phyloP scores from a whole-genome alignment of 805 yeast genomes.

The Hagleromyces aurorensis region DNA sequence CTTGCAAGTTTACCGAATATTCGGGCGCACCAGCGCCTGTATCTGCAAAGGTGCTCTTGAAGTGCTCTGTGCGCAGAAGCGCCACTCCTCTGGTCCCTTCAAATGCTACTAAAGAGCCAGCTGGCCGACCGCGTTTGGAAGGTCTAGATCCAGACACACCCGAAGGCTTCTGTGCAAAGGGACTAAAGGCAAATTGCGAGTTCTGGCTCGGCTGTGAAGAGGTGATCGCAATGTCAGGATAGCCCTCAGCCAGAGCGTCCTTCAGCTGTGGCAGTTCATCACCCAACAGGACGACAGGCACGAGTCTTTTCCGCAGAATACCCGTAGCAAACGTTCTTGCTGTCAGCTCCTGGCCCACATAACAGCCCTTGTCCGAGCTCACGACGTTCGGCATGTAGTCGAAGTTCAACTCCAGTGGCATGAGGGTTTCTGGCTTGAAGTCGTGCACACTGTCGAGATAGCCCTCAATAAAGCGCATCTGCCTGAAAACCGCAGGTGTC shows the following conservation, averaged over 20 bases:
- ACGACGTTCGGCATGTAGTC: conserved; percentile 68
- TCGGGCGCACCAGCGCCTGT: conserved; percentile 22
- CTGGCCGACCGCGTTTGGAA: conserved; percentile 36
- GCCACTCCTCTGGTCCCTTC: conserved; percentile 62
- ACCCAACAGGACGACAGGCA: conserved; percentile 46
- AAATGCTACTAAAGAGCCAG: conserved; percentile 54
- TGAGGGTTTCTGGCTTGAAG: conserved; percentile 39
- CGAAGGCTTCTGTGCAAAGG: conserved; percentile 31
- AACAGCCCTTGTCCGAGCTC: conserved; percentile 88
- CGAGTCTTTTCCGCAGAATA: conserved; percentile 69
- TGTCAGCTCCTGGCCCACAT: conserved; percentile 92
- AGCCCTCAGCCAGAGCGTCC: conserved; percentile 5
- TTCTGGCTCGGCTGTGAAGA: neutral
- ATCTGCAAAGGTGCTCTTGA: conserved; percentile 17
- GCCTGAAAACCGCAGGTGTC: conserved; percentile 29
- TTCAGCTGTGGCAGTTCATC: conserved; percentile 1
- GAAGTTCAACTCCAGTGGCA: conserved; percentile 80
- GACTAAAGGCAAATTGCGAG: conserved; percentile 23
- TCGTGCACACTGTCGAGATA: conserved; percentile 47
- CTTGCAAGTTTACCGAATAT: too few relatives aligned
- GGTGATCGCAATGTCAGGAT: conserved; percentile 9
- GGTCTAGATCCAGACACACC: conserved; percentile 5
- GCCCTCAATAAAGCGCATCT: conserved; percentile 41
- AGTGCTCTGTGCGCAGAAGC: conserved; percentile 43
- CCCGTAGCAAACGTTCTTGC: conserved; percentile 83